Evolutionary conservation across 768 basidiomycete genomes (phyloP).

Genomic region (Lyophyllum semitale): DNA sequence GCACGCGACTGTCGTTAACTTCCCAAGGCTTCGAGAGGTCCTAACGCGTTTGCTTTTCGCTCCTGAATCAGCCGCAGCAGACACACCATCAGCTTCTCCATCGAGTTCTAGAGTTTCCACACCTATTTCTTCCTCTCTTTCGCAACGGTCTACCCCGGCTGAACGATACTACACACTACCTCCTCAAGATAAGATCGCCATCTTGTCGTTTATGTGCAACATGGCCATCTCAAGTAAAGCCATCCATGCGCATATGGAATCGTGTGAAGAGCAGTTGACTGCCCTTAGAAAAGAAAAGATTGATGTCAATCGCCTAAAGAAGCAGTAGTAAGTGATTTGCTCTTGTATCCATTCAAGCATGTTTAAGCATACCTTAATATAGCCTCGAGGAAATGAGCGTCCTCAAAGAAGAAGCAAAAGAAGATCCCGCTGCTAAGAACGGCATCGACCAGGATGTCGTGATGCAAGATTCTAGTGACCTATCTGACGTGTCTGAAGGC

Average conservation of each 20-base stretch:
- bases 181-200: slow-evolving; percentile 78
- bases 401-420: slow-evolving; percentile 61
- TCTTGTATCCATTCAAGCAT: background rate
- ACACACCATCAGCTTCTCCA: slow-evolving; percentile 40
- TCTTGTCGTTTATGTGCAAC: slow-evolving; percentile 88
- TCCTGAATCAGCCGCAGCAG: slow-evolving; percentile 48
- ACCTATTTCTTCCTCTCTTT: slow-evolving; percentile 42
- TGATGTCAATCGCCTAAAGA: slow-evolving; percentile 89
- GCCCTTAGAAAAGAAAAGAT: slow-evolving; percentile 94
- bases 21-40: slow-evolving; percentile 72
- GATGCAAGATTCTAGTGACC: slow-evolving; percentile 69
- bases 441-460: slow-evolving; percentile 57
- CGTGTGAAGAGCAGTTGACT: slow-evolving; percentile 86
- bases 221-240: slow-evolving; percentile 88
- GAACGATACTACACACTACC: slow-evolving; percentile 77
- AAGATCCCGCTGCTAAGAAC: slow-evolving; percentile 43
- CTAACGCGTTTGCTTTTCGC: slow-evolving; percentile 75
- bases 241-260: slow-evolving; percentile 87
- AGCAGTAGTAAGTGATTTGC: slow-evolving; percentile 70
- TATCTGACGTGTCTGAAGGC: slow-evolving; percentile 73
- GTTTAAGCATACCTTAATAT: slow-evolving; percentile 15
- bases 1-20: slow-evolving; percentile 75
- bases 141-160: slow-evolving; percentile 50
- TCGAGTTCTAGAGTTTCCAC: slow-evolving; percentile 52
- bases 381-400: slow-evolving; percentile 75